A percentile compares a stretch with the other conserved stretches of the same genome.
These are phyloP conservation scores for Beauveria caledonica DNA, from an alignment of 2,329 filamentous ascomycete genomes.

Conservation along the genomic window DNA sequence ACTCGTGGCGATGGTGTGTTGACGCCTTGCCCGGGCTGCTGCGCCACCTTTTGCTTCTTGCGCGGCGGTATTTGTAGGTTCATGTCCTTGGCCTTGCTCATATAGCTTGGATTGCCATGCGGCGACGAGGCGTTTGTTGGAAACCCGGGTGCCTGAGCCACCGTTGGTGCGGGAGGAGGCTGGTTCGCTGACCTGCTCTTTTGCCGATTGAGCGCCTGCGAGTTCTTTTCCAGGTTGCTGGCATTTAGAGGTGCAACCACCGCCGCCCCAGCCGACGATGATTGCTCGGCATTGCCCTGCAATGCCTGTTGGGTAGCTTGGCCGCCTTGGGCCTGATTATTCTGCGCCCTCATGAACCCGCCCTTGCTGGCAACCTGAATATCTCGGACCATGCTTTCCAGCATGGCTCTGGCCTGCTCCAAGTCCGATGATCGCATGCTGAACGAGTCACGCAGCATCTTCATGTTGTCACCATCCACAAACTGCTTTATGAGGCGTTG, in stretches of 20 bases:
- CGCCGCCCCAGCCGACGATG: slow-evolving; percentile 12
- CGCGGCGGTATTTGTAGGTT: slow-evolving; percentile 47
- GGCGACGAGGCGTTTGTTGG: slow-evolving; percentile 48
- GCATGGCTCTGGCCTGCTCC: slow-evolving; percentile 37
- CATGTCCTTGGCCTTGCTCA: slow-evolving; percentile 42
- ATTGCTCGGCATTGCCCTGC: slow-evolving; percentile 14
- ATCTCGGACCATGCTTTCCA: slow-evolving; percentile 46
- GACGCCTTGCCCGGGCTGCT: slow-evolving; percentile 30
- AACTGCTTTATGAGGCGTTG: slow-evolving; percentile 47
- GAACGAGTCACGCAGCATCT: slow-evolving; percentile 37
- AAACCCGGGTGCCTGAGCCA: slow-evolving; percentile 45
- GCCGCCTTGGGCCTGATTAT: slow-evolving; percentile 20
- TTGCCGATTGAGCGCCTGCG: slow-evolving; percentile 37
- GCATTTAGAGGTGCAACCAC: slow-evolving; percentile 31
- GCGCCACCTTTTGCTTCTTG: slow-evolving; percentile 50
- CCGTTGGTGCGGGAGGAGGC: slow-evolving; percentile 49
- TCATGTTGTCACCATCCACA: slow-evolving; percentile 38
- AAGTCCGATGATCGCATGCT: slow-evolving; percentile 45
- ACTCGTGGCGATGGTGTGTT: slow-evolving; percentile 40
- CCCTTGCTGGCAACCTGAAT: slow-evolving; percentile 25
- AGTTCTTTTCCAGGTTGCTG: slow-evolving; percentile 44
- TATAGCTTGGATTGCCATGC: slow-evolving; percentile 50
- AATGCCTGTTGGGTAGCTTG: slow-evolving; percentile 25
- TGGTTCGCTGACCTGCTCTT: slow-evolving; percentile 36
- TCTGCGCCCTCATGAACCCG: slow-evolving; percentile 16